Evolutionary conservation across 2,329 filamentous ascomycete species (phyloP).

Genomic region (Parasarocladium wereldwijsianum): DNA sequence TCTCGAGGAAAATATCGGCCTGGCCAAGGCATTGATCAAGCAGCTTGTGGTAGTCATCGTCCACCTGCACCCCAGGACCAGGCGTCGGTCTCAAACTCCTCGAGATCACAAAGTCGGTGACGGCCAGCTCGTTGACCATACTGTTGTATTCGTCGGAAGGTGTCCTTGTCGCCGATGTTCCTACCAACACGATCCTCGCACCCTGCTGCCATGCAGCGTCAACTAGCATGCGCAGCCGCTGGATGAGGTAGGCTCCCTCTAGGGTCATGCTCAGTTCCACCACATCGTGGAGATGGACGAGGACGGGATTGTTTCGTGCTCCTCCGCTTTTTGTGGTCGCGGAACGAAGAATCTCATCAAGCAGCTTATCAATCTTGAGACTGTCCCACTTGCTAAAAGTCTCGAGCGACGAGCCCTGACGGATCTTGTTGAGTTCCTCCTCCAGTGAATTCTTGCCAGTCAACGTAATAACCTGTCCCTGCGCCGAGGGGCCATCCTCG

Average conservation of each 20-base stretch:
- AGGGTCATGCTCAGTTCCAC: slow-evolving; percentile 58
- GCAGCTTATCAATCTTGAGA: slow-evolving; percentile 41
- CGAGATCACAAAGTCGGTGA: slow-evolving; percentile 25
- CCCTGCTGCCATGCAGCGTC: slow-evolving; percentile 59
- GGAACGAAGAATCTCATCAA: slow-evolving; percentile 41
- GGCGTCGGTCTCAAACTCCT: no score
- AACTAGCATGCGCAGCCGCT: slow-evolving; percentile 54
- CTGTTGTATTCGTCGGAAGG: slow-evolving; percentile 26
- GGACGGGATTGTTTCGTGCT: slow-evolving; percentile 12
- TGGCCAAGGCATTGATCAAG: slow-evolving; percentile 12
- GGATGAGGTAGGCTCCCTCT: slow-evolving; percentile 55
- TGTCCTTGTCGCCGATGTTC: slow-evolving; percentile 51
- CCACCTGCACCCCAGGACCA: no score
- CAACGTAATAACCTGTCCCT: slow-evolving; percentile 14
- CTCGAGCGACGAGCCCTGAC: slow-evolving; percentile 21
- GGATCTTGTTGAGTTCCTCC: slow-evolving; percentile 28
- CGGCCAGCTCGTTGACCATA: slow-evolving; percentile 23
- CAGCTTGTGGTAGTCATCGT: background rate
- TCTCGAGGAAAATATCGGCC: slow-evolving; percentile 27
- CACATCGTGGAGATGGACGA: slow-evolving; percentile 71
- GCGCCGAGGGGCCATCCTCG: slow-evolving; percentile 18
- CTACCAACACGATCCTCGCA: slow-evolving; percentile 60
- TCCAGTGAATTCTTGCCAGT: slow-evolving; percentile 18
- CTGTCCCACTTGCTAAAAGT: slow-evolving; percentile 40
- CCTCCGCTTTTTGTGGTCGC: slow-evolving; percentile 20